Percentiles rank a stretch among this genome's conserved stretches.
These are phyloP conservation scores for Panus rudis DNA, from an alignment of 768 basidiomycete genomes.

Conservation along the genomic window DNA sequence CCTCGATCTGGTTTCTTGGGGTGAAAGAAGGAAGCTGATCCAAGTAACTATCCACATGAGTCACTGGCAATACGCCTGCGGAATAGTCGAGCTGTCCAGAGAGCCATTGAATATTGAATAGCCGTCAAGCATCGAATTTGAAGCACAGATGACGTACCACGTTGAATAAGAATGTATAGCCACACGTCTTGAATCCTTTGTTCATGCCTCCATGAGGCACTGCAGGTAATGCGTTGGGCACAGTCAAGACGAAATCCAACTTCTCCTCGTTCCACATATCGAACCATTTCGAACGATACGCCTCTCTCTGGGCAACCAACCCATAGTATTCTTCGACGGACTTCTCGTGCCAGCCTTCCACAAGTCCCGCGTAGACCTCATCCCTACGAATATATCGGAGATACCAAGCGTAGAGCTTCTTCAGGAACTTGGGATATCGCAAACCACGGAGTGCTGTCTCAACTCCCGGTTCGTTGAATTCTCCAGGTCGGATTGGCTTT, in stretches of 20 bases:
- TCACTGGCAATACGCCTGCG: slow-evolving; percentile 41
- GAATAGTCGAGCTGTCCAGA: slow-evolving; percentile 37
- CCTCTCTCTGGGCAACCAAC: slow-evolving; percentile 24
- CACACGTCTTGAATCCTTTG: slow-evolving; percentile 26
- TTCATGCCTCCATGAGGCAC: slow-evolving; percentile 29
- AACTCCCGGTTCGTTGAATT: slow-evolving; percentile 20
- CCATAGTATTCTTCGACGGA: slow-evolving; percentile 19
- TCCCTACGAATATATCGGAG: slow-evolving; percentile 18
- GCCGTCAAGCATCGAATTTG: not conserved
- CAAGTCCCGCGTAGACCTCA: slow-evolving; percentile 16
- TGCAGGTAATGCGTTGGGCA: slow-evolving; percentile 33
- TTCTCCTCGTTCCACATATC: slow-evolving; percentile 17
- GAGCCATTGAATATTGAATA: not conserved
- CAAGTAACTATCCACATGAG: slow-evolving; percentile 28
- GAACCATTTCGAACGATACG: slow-evolving; percentile 21
- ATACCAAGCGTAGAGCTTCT: slow-evolving; percentile 22
- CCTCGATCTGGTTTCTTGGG: slow-evolving; percentile 30
- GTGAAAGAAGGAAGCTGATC: slow-evolving; percentile 26
- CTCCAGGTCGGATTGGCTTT: slow-evolving; percentile 17
- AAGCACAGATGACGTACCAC: slow-evolving; percentile 26
- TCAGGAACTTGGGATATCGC: slow-evolving; percentile 19
- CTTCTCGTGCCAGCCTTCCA: slow-evolving; percentile 21
- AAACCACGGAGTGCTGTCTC: slow-evolving; percentile 14
- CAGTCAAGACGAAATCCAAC: slow-evolving; percentile 34
- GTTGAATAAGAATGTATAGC: slow-evolving; percentile 36